Conservation (phyloP, 2,329 filamentous ascomycete species). For the Hymenoscyphus fraxineus region DNA sequence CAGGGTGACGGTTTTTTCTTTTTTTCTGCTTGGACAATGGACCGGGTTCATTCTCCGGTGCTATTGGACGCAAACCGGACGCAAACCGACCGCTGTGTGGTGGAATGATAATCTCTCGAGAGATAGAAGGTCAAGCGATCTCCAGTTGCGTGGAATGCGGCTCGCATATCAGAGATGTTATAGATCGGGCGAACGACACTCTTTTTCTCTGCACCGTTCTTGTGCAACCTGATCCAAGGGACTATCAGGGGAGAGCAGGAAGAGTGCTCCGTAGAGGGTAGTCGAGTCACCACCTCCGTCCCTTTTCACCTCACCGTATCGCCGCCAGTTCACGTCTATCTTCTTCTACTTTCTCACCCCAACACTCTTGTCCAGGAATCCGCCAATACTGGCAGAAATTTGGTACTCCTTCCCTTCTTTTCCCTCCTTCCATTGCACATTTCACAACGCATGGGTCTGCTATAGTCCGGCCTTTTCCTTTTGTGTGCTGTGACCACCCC, state of each 20-base stretch:
- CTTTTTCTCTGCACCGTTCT: background rate
- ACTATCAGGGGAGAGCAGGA: background rate
- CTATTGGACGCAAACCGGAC: background rate
- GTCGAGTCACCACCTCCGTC: background rate
- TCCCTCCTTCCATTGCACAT: background rate
- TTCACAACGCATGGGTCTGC: background rate
- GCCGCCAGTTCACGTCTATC: background rate
- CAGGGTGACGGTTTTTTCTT: background rate
- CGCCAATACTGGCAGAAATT: background rate
- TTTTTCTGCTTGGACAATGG: background rate
- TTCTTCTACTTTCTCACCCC: background rate
- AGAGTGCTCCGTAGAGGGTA: background rate
- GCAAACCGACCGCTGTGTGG: background rate
- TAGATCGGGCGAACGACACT: background rate
- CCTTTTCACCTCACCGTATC: background rate
- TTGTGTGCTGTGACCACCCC: background rate
- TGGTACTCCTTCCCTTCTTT: background rate
- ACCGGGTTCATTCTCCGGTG: background rate
- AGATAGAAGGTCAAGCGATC: background rate
- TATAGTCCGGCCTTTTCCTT: background rate
- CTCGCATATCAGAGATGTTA: background rate
- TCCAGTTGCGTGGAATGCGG: background rate
- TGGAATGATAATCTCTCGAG: background rate
- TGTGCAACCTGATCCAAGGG: background rate
- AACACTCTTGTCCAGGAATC: too few relatives aligned